These are phyloP conservation scores for Cubamyces sp. DNA, from an alignment of 768 basidiomycete genomes.

Conservation along the genomic window DNA sequence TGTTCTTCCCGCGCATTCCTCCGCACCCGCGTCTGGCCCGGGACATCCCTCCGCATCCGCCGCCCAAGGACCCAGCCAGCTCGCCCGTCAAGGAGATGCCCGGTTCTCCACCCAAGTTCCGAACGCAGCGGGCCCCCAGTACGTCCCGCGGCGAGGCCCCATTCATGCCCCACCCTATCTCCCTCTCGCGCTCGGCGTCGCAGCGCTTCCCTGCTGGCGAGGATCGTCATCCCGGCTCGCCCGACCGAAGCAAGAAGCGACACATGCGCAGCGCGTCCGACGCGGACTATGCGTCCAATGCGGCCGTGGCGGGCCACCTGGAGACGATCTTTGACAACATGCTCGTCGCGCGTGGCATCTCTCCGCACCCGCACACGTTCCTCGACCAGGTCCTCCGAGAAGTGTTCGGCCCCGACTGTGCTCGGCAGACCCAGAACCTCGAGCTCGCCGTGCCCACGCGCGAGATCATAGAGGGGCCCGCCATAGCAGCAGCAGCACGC, in stretches of 20 bases:
- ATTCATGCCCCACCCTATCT: neutral
- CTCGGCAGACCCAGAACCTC: slow-evolving; percentile 48
- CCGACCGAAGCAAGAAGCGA: neutral
- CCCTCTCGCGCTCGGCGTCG: slow-evolving; percentile 1
- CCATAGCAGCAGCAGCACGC: neutral
- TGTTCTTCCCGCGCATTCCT: slow-evolving; percentile 61
- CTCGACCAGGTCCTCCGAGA: slow-evolving; percentile 48
- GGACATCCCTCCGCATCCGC: slow-evolving; percentile 22
- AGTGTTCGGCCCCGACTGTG: slow-evolving; percentile 55
- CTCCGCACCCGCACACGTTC: slow-evolving; percentile 55
- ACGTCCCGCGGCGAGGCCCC: neutral
- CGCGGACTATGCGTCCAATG: slow-evolving; percentile 47
- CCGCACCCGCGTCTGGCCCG: neutral
- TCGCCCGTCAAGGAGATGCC: slow-evolving; percentile 11
- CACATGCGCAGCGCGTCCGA: slow-evolving; percentile 20
- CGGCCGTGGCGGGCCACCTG: slow-evolving; percentile 46
- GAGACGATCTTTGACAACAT: slow-evolving; percentile 65
- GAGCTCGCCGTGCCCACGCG: slow-evolving; percentile 63
- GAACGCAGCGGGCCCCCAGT: slow-evolving; percentile 1
- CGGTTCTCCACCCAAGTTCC: slow-evolving; percentile 6
- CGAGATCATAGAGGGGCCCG: slow-evolving; percentile 23
- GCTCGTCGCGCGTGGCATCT: slow-evolving; percentile 58
- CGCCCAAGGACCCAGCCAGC: slow-evolving; percentile 17
- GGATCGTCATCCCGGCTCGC: neutral
- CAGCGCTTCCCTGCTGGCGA: neutral